phyloP scores from a whole-genome alignment of 2,329 filamentous ascomycete genomes.

The Aspergillus pseudotamarii region DNA sequence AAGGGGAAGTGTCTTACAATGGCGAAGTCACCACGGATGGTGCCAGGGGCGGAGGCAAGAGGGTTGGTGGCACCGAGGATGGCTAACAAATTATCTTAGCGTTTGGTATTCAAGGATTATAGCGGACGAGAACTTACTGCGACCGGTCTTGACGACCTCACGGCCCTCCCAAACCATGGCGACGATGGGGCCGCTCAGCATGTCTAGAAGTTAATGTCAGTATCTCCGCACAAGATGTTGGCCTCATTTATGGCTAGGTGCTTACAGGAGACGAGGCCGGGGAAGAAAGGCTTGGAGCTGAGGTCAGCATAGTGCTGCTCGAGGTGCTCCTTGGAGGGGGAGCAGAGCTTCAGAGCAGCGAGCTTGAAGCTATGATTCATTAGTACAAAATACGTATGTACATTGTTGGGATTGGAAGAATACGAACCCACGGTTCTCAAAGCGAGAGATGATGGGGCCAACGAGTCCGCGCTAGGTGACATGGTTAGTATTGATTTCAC shows the following conservation, averaged over 20 bases:
- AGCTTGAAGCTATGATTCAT: slow-evolving; percentile 80
- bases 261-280: slow-evolving; percentile 87
- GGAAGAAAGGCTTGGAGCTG: slow-evolving; percentile 94
- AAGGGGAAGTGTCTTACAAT: slow-evolving; percentile 56
- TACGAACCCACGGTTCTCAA: slow-evolving; percentile 89
- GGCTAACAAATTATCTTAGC: slow-evolving; percentile 49
- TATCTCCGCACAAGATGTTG: background rate
- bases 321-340: slow-evolving; percentile 89
- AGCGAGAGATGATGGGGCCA: slow-evolving; percentile 96
- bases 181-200: slow-evolving; percentile 93
- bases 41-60: slow-evolving; percentile 88
- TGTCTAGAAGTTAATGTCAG: slow-evolving; percentile 64
- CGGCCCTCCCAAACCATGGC: slow-evolving; percentile 99
- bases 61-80: slow-evolving; percentile 99
- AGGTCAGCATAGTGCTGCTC: slow-evolving; percentile 98
- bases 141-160: slow-evolving; percentile 98
- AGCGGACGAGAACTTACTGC: slow-evolving; percentile 59
- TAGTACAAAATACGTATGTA: background rate
- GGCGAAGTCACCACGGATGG: slow-evolving; percentile 94
- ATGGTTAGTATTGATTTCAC: slow-evolving; percentile 28
- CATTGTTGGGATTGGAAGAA: background rate
- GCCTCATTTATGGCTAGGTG: slow-evolving; percentile 16
- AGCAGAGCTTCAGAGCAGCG: slow-evolving; percentile 92
- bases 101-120: background rate
- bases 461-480: slow-evolving; percentile 82